Evolutionary conservation across 148 eudicot species (phyloP).

Genomic region (Linanthus parryae): DNA sequence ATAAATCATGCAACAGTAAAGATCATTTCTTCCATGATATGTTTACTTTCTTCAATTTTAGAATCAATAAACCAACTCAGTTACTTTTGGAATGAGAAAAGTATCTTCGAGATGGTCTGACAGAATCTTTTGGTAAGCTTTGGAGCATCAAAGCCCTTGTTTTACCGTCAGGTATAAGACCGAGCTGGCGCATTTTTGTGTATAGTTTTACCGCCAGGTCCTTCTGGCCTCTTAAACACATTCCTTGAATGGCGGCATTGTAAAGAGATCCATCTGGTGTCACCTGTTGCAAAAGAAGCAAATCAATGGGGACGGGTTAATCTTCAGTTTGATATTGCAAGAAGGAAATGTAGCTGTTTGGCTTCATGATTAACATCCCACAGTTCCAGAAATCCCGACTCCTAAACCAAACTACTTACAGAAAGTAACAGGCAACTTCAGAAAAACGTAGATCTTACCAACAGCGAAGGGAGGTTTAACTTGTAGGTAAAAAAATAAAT

Average conservation of each 20-base stretch:
- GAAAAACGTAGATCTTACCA: too few species aligned
- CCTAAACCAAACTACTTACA: too few species aligned
- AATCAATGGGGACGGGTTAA: neutral
- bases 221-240: slow-evolving; percentile 43
- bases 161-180: slow-evolving; percentile 54
- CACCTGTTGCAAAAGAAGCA: slow-evolving; percentile 21
- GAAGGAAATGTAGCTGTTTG: too few species aligned
- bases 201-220: slow-evolving; percentile 41
- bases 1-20: too few species aligned
- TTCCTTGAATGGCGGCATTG: slow-evolving; percentile 61
- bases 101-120: slow-evolving; percentile 6
- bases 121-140: slow-evolving; percentile 18
- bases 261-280: slow-evolving; percentile 50
- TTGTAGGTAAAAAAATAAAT: too few species aligned
- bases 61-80: too few species aligned
- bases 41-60: too few species aligned
- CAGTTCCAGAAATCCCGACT: too few species aligned
- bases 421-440: too few species aligned
- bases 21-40: too few species aligned
- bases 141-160: slow-evolving; percentile 68
- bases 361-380: too few species aligned
- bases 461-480: too few species aligned
- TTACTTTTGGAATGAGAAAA: neutral
- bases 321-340: neutral
- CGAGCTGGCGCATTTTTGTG: slow-evolving; percentile 33